These are phyloP conservation scores for Ambrosia trifida DNA, from an alignment of 129 eudicot genomes.

Conservation along the genomic window DNA sequence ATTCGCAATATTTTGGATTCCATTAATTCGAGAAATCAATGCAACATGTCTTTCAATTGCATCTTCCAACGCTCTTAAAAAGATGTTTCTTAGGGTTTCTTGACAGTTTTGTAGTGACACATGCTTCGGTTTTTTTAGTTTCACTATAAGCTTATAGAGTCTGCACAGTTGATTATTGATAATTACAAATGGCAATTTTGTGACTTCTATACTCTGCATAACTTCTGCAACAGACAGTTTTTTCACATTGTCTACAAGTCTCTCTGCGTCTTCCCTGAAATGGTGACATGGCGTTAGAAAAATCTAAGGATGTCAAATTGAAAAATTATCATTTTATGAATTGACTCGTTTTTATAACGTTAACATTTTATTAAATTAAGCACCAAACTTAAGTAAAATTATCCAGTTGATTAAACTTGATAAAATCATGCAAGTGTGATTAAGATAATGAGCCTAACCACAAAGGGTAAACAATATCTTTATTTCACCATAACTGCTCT, in stretches of 20 bases:
- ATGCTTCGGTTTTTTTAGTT: slow-evolving; percentile 55
- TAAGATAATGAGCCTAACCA: not conserved
- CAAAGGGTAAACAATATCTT: too few relatives aligned
- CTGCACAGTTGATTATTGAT: slow-evolving; percentile 36
- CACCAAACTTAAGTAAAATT: not conserved
- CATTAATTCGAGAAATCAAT: slow-evolving; percentile 61
- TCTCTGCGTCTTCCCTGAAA: slow-evolving; percentile 76
- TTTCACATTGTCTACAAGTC: slow-evolving; percentile 61
- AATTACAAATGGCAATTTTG: slow-evolving; percentile 45
- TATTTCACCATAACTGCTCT: too few relatives aligned
- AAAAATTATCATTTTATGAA: not conserved
- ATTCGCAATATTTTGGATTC: slow-evolving; percentile 46
- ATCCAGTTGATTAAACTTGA: not conserved
- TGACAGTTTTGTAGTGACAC: slow-evolving; percentile 55
- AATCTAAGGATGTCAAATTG: not conserved
- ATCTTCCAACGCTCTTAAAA: slow-evolving; percentile 66
- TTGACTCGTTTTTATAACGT: not conserved
- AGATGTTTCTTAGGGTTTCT: slow-evolving; percentile 46
- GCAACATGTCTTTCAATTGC: slow-evolving; percentile 66
- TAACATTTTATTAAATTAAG: not conserved
- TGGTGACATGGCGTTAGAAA: slow-evolving; percentile 4
- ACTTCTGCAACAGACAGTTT: slow-evolving; percentile 74
- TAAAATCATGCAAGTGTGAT: not conserved
- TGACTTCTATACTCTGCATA: slow-evolving; percentile 72
- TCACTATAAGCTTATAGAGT: slow-evolving; percentile 65